These are phyloP conservation scores for Chalciporus pseudorubinellus DNA, from an alignment of 768 basidiomycete genomes.

Conservation along the genomic window DNA sequence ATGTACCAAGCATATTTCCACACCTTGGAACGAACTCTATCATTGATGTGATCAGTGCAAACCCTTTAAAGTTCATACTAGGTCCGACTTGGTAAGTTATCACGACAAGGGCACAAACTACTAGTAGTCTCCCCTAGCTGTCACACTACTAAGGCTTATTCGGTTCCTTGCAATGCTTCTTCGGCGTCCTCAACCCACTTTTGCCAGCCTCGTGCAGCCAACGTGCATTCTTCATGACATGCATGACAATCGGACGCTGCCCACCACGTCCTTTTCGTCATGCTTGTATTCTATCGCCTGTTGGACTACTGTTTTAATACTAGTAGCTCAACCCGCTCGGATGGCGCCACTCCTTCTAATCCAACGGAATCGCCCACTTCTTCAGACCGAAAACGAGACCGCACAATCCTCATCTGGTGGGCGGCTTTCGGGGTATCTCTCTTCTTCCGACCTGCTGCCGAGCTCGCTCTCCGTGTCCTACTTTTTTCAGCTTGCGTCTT, in stretches of 20 bases:
- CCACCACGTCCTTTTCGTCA: neutral
- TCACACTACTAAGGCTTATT: too few relatives aligned
- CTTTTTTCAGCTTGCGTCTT: conserved; percentile 3
- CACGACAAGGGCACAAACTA: too few relatives aligned
- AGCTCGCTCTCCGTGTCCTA: conserved; percentile 8
- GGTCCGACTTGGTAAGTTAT: too few relatives aligned
- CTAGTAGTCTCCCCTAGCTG: too few relatives aligned
- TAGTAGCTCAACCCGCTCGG: neutral
- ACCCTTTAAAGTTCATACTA: too few relatives aligned
- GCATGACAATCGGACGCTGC: neutral
- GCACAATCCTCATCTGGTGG: conserved; percentile 11
- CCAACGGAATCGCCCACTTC: neutral
- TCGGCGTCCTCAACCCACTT: too few relatives aligned
- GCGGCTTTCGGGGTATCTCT: conserved; percentile 9
- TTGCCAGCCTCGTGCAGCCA: too few relatives aligned
- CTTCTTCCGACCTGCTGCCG: conserved; percentile 8
- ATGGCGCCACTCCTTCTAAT: neutral
- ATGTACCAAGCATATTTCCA: too few relatives aligned
- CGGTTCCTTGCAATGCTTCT: neutral
- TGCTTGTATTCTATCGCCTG: conserved; percentile 13
- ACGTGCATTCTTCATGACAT: neutral
- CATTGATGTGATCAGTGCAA: too few relatives aligned
- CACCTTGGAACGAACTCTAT: too few relatives aligned
- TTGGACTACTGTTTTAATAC: conserved; percentile 9
- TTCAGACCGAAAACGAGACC: conserved; percentile 3